These are phyloP conservation scores for Eucalyptus sp. DNA, from an alignment of 345 rosid genomes.

Conservation along the genomic window DNA sequence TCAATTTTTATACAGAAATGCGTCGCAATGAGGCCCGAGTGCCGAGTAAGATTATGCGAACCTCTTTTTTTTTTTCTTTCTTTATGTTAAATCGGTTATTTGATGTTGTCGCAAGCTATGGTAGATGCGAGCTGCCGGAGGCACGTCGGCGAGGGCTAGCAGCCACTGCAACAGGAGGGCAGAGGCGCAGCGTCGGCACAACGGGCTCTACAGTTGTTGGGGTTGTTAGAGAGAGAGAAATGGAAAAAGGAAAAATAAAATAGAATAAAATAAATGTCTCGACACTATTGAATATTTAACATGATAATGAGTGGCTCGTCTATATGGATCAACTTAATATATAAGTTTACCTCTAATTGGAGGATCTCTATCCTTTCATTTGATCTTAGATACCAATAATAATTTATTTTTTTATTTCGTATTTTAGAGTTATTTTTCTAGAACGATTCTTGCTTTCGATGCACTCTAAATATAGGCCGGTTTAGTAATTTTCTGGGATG, in stretches of 20 bases:
- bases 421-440: neutral
- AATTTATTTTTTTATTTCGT: neutral
- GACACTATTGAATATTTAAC: neutral
- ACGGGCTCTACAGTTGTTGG: neutral
- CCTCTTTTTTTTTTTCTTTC: accelerated
- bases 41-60: neutral
- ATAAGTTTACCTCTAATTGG: neutral
- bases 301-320: neutral
- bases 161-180: neutral
- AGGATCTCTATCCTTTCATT: neutral
- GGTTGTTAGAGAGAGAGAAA: neutral
- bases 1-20: neutral
- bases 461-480: neutral
- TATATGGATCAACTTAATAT: neutral
- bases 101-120: neutral
- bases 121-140: neutral
- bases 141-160: neutral
- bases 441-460: neutral
- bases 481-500: neutral
- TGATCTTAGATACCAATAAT: neutral
- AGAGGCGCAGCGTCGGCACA: neutral
- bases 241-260: neutral
- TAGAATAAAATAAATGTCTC: neutral
- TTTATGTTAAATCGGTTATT: neutral
- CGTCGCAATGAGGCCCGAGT: neutral